These are phyloP conservation scores for Allodekkera sacchari DNA, from an alignment of 805 yeast genomes.

Conservation along the genomic window DNA sequence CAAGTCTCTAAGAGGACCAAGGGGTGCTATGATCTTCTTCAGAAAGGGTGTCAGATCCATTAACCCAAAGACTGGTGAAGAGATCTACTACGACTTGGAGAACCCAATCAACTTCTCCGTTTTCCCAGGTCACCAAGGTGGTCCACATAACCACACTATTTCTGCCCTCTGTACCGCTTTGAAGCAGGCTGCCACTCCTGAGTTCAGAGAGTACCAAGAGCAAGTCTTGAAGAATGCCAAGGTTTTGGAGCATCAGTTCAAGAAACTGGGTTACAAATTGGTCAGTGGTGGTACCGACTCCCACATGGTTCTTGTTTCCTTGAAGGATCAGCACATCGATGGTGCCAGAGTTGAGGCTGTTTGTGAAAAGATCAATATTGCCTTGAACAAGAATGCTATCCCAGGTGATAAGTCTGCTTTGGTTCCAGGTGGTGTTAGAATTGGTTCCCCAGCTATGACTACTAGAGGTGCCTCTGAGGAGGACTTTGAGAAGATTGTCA, in stretches of 20 bases:
- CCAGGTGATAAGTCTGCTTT: conserved; percentile 97
- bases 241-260: conserved; percentile 69
- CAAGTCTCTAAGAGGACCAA: conserved; percentile 97
- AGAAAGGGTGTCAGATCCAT: conserved; percentile 89
- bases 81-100: conserved; percentile 84
- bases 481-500: conserved; percentile 75
- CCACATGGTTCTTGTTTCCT: conserved; percentile 86
- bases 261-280: conserved; percentile 62
- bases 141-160: conserved; percentile 99
- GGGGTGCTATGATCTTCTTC: conserved; percentile 99
- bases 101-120: conserved; percentile 95
- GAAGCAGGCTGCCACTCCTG: conserved; percentile 87
- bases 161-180: conserved; percentile 96
- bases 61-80: conserved; percentile 87
- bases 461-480: conserved; percentile 90
- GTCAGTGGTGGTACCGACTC: conserved; percentile 96
- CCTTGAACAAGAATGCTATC: conserved; percentile 93
- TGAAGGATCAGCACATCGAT: conserved; percentile 84
- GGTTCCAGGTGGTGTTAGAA: conserved; percentile 95
- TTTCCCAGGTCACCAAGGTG: conserved; percentile 99
- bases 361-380: conserved; percentile 89
- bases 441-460: conserved; percentile 98
- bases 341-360: conserved; percentile 97
- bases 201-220: conserved; percentile 82
- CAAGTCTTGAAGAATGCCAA: conserved; percentile 86